Conservation (phyloP, 2,329 filamentous ascomycete genomes). For the Albifimbria verrucaria region DNA sequence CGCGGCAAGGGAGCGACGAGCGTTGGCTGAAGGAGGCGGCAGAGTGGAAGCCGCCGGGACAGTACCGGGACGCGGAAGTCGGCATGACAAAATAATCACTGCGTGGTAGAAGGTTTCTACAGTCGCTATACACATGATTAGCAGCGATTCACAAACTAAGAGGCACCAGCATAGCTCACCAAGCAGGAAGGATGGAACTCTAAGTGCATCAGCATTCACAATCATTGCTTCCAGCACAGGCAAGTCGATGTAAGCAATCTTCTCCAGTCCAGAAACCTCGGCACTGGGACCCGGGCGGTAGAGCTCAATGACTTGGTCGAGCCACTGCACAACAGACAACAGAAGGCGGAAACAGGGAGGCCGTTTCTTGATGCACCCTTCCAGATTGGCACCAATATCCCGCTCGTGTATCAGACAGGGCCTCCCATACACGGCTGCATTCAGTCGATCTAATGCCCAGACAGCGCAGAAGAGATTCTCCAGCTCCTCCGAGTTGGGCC, state of each 20-base stretch:
- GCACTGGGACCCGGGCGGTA: slow-evolving; percentile 52
- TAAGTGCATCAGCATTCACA: slow-evolving; percentile 48
- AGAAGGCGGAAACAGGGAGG: slow-evolving; percentile 55
- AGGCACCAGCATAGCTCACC: no score
- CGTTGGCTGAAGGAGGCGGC: slow-evolving; percentile 48
- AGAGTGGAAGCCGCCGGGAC: slow-evolving; percentile 37
- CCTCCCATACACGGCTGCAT: slow-evolving; percentile 57
- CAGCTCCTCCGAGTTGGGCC: slow-evolving; percentile 36
- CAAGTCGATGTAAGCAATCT: slow-evolving; percentile 47
- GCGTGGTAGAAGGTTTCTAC: slow-evolving; percentile 63
- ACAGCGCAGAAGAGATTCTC: slow-evolving; percentile 54
- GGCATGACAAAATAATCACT: slow-evolving; percentile 59
- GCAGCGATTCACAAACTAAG: no score
- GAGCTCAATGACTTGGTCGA: slow-evolving; percentile 57
- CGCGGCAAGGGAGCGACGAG: slow-evolving; percentile 54
- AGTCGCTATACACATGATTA: slow-evolving; percentile 42
- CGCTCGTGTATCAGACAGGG: slow-evolving; percentile 58
- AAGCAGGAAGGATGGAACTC: slow-evolving; percentile 45
- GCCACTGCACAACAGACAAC: slow-evolving; percentile 48
- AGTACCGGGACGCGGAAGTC: slow-evolving; percentile 43
- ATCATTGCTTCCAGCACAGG: slow-evolving; percentile 57
- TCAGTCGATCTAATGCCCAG: slow-evolving; percentile 60
- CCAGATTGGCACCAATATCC: slow-evolving; percentile 53
- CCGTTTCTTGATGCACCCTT: slow-evolving; percentile 47
- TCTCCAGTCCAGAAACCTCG: slow-evolving; percentile 35